Evolutionary conservation across 78 protist species (phyloP), one percentile per base, ranked within the genome.

Genomic region (Chrysochromulina parva): DNA sequence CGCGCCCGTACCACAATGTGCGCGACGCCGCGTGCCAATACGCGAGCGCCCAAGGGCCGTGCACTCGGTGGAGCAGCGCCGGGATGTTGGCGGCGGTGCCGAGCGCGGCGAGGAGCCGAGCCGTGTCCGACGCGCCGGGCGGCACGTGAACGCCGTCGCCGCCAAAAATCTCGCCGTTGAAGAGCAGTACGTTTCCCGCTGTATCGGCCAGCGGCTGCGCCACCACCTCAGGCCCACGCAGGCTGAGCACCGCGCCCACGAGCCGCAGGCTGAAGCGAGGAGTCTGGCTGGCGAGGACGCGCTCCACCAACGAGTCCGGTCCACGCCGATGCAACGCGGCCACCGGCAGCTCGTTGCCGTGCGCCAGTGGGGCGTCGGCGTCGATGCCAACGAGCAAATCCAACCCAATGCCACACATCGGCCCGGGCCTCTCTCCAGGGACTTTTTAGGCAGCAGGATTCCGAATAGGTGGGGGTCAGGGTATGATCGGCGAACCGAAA

Each of bases 101-200:
- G 74, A 65, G 65, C 53, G 24, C 81, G 66, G 22, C 28, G 47
- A 69, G 52, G 22, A 67, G 65, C 59, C 1, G 16, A 0, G 9
- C 50, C 6, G 90, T 88, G 62, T 67, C 76, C 19, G 67, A 54
- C 50, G 17, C 38, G n/a, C 57, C 52, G 14, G 6, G 48, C 24
- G 19, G 17, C 47, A 53, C 84, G 11, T 3, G 22, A 9, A 47
- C 52, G 19, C 2, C 48, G 10, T 13, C 26, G 65, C 90, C 84
- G 53, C 55, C 71, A 59, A 88, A 88, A 3, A 88, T 48, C 62
- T 88, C 90, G 26, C 90, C 90, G 50, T 88, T 88, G 84, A 81
- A 88, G 52, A 54, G 54, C 26, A 88, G 82, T 14, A n/a, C 80
- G 82, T 69, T 14, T 11, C 90, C 90, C 2, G 6, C 11, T 6